Conservation (phyloP, 495 filamentous ascomycete genomes). For the Ascodesmis nigricans region DNA sequence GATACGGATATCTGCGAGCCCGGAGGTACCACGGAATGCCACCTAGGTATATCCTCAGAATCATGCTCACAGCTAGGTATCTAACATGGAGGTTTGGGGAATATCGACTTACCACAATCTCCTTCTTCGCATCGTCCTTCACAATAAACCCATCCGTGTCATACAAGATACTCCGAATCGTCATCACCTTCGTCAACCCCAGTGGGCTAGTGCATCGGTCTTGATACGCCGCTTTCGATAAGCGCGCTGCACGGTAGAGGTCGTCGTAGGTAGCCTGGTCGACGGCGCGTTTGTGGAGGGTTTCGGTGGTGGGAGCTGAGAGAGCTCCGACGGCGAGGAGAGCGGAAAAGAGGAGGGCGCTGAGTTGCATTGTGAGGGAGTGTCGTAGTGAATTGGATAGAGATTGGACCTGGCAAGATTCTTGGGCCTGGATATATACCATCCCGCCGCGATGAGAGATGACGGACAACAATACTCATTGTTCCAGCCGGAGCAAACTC, state of each 20-base stretch:
- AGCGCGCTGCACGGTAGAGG: background rate
- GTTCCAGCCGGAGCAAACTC: too few relatives aligned
- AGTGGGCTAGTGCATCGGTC: background rate
- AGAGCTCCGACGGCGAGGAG: too few relatives aligned
- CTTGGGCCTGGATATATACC: too few relatives aligned
- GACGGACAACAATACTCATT: too few relatives aligned
- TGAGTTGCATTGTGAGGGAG: too few relatives aligned
- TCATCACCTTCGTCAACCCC: background rate
- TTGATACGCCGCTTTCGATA: background rate
- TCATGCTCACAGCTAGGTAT: background rate
- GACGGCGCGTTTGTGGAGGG: too few relatives aligned
- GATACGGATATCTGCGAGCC: slow-evolving; percentile 14
- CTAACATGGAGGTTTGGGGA: slow-evolving; percentile 32
- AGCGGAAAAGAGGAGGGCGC: too few relatives aligned
- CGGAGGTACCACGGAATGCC: background rate
- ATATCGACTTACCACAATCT: slow-evolving; percentile 30
- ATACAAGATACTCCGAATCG: slow-evolving; percentile 23
- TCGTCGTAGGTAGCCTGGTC: too few relatives aligned
- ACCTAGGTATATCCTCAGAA: background rate
- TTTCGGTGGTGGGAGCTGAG: too few relatives aligned
- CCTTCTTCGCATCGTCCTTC: slow-evolving; percentile 28
- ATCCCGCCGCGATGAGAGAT: too few relatives aligned
- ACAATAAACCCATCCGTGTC: slow-evolving; percentile 36
- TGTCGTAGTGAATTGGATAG: too few relatives aligned
- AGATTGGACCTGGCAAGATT: too few relatives aligned